A percentile compares a stretch with the other conserved stretches of the same genome.
Evolutionary conservation across 192 early-diverging fungal species (phyloP).

Genomic region (Gryganskiella cystojenkinii): DNA sequence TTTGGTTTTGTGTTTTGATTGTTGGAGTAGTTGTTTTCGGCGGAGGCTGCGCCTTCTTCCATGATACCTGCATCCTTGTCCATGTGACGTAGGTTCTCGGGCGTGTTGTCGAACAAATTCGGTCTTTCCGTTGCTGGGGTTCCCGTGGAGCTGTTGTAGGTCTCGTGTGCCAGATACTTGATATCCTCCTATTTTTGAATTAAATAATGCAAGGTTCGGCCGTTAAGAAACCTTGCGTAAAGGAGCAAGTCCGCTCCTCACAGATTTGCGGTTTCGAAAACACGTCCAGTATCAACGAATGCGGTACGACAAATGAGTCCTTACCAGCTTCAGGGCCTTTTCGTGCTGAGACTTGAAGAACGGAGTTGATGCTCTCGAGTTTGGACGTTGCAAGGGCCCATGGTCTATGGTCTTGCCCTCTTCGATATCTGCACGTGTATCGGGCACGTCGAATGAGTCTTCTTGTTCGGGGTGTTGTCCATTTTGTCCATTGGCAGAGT

Average conservation of each 20-base stretch:
- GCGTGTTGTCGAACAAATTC: neutral
- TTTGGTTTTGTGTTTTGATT: neutral
- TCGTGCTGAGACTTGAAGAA: constrained; percentile 21
- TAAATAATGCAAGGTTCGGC: neutral
- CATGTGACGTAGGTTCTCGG: neutral
- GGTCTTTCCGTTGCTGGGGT: neutral
- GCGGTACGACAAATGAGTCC: no score
- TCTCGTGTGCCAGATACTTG: constrained; percentile 19
- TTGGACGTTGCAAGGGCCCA: neutral
- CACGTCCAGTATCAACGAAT: no score
- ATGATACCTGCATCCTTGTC: constrained; percentile 9
- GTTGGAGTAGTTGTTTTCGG: neutral
- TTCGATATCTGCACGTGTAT: neutral
- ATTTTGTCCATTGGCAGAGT: no score
- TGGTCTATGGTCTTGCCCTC: neutral
- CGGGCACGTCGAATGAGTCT: constrained; percentile 24
- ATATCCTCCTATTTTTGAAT: constrained; percentile 16
- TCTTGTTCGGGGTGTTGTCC: neutral
- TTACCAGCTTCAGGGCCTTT: constrained; percentile 11
- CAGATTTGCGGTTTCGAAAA: no score
- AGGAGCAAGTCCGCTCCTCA: no score
- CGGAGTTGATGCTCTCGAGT: neutral
- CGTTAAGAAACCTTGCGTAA: neutral
- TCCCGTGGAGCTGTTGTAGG: neutral
- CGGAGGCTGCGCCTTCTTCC: neutral